A percentile compares a stretch with the other conserved stretches of the same genome.
phyloP scores from a whole-genome alignment of 352 stramenopile species.

The Globisporangium polare region DNA sequence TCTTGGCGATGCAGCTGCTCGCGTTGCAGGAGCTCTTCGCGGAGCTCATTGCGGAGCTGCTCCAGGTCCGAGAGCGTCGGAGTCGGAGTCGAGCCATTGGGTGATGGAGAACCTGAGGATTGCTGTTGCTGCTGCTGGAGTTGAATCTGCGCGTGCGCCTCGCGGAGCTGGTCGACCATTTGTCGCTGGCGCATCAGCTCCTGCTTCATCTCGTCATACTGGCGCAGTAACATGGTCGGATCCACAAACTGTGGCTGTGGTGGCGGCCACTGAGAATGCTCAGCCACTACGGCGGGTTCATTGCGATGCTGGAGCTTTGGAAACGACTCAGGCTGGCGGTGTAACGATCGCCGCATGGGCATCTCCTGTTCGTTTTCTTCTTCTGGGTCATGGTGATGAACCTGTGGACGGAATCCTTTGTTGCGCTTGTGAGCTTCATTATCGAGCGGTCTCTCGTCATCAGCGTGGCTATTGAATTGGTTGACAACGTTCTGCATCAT shows the following conservation, averaged over 20 bases:
- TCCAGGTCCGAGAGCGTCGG: conserved; percentile 55
- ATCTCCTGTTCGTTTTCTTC: not conserved
- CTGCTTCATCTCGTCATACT: conserved; percentile 55
- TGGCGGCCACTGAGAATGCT: not conserved
- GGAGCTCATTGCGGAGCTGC: conserved; percentile 45
- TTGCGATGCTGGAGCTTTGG: not conserved
- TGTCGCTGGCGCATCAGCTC: conserved; percentile 47
- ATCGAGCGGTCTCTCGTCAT: too few relatives aligned
- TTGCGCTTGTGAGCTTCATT: too few relatives aligned
- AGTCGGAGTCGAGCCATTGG: conserved; percentile 18
- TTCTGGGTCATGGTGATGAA: not conserved
- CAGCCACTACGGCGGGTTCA: not conserved
- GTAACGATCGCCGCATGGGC: not conserved
- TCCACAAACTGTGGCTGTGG: conserved; percentile 13
- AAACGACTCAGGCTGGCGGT: not conserved
- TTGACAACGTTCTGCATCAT: not conserved
- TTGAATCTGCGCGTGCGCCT: conserved; percentile 42
- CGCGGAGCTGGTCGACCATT: conserved; percentile 46
- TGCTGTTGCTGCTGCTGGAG: conserved; percentile 34
- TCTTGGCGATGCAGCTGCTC: conserved; percentile 48
- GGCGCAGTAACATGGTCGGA: conserved; percentile 22
- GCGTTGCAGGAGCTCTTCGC: conserved; percentile 43
- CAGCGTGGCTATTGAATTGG: too few relatives aligned
- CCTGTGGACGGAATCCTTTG: too few relatives aligned
- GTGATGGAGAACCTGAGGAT: not conserved